Conservation (phyloP, 2,329 filamentous ascomycete species). For the Fusarium longipes region DNA sequence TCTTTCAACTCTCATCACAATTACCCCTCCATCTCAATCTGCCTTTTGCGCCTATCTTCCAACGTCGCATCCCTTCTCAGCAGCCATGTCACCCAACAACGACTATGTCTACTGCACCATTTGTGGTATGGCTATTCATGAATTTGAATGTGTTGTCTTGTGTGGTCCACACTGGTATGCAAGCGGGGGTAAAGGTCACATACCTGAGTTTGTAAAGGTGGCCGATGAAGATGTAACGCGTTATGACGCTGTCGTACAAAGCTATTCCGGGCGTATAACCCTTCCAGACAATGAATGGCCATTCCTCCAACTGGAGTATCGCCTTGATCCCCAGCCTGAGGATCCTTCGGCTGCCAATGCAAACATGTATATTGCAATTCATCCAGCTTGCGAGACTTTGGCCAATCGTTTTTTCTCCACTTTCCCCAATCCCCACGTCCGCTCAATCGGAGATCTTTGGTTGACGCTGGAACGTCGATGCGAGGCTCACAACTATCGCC, state of each 20-base stretch:
- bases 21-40: too few relatives aligned
- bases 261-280: too few relatives aligned
- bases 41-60: too few relatives aligned
- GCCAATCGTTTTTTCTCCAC: neutral
- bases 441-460: neutral
- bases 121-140: conserved; percentile 14
- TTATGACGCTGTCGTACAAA: neutral
- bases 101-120: conserved; percentile 7
- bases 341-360: neutral
- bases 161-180: neutral
- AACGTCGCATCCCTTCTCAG: neutral
- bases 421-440: neutral
- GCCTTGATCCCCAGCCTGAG: too few relatives aligned
- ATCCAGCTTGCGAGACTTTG: neutral
- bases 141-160: neutral
- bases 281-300: too few relatives aligned
- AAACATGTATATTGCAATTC: neutral
- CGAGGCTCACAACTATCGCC: neutral
- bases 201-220: too few relatives aligned
- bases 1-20: neutral
- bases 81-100: neutral
- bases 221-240: neutral
- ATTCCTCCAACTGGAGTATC: too few relatives aligned
- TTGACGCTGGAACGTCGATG: conserved; percentile 3
- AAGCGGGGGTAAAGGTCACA: too few relatives aligned